Base-by-base conservation (phyloP, 495 filamentous ascomycete species). In the Chaetomidium leptoderma region DNA sequence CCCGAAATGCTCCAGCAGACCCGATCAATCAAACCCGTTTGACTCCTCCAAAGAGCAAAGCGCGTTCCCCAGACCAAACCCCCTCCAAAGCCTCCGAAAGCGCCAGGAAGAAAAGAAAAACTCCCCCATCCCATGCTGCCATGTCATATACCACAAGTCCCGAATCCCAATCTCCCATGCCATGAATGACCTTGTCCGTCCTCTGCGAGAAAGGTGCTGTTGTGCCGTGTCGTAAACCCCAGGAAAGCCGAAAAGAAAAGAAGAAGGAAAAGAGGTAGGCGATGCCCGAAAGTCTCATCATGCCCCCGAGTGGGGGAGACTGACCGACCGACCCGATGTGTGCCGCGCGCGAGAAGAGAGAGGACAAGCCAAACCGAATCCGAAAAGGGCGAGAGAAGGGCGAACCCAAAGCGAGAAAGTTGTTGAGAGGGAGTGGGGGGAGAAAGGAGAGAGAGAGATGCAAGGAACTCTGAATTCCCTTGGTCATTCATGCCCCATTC, bases 41-140 rank as follows among this genome's bases (percentile, higher is more conserved):
- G 14, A 36, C 48, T 51, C 48, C 48, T 36, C 48, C 48, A 27
- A 51, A 39, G 21, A 51, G 33, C 48, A 51, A 51, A 51, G 21
- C 13, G 44, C 44, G 44, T 47, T 17, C 14, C 48, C 30, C 32
- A 39, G 21, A 11, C 21, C 26, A 47, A n/a, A 16, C 26, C 21
- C 46, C 29, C 10, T n/a, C 21, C 17, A 44, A 24, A 24, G 21
- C 17, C 21, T 30, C n/a, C 44, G 6, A 10, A 10, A 17, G 14
- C 27, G 51, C 51, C 27, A 27, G 51, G 33, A 32, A 45, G 16
- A n/a, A 29, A 29, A 27, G 17, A 13, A 29, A 30, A 47, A 29
- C 2, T 6, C 16, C 16, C 0, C 26, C 44, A 30, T 51, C 48
- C 32, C 26, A 24, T 11, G 11, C 19, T 27, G 29, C 27, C 27